Evolutionary conservation across 768 basidiomycete genomes (phyloP).

Genomic region (Tulasnella sp.): DNA sequence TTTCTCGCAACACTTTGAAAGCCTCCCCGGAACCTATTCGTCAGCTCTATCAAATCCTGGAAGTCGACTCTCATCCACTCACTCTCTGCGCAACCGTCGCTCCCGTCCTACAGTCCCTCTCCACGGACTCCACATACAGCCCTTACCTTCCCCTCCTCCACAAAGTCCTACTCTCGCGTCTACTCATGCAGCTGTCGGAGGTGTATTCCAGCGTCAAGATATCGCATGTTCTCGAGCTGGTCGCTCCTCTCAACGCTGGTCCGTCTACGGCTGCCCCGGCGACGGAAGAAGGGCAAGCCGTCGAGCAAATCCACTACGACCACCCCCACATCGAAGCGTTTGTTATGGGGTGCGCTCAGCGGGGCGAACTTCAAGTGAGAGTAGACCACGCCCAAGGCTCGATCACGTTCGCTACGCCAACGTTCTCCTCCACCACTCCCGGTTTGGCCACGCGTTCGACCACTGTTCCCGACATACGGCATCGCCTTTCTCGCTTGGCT

Average conservation of each 20-base stretch:
- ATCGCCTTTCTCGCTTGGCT: slow-evolving; percentile 74
- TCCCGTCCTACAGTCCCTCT: slow-evolving; percentile 66
- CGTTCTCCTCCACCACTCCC: slow-evolving; percentile 45
- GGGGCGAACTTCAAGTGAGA: slow-evolving; percentile 78
- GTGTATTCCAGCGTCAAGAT: slow-evolving; percentile 88
- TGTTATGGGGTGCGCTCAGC: slow-evolving; percentile 85
- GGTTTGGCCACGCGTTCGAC: slow-evolving; percentile 37
- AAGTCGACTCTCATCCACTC: slow-evolving; percentile 90
- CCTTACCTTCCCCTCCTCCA: slow-evolving; percentile 87
- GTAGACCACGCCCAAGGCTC: slow-evolving; percentile 85
- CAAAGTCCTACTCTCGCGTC: slow-evolving; percentile 84
- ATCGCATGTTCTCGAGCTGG: slow-evolving; percentile 69
- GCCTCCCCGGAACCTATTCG: slow-evolving; percentile 71
- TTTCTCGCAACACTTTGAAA: slow-evolving; percentile 77
- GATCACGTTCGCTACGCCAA: slow-evolving; percentile 79
- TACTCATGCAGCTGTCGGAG: slow-evolving; percentile 86
- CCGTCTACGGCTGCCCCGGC: slow-evolving; percentile 18
- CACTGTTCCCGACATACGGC: slow-evolving; percentile 54
- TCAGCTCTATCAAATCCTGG: slow-evolving; percentile 79
- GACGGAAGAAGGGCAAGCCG: slow-evolving; percentile 30
- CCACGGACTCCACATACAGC: slow-evolving; percentile 57
- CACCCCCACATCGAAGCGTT: slow-evolving; percentile 85
- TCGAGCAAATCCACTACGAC: slow-evolving; percentile 45
- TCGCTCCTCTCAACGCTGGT: slow-evolving; percentile 63
- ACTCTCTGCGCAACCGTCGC: slow-evolving; percentile 74